A percentile compares a stretch with the other conserved stretches of the same genome.
Evolutionary conservation across 441 rosid species (phyloP).

Genomic region (Mallotus repandus): DNA sequence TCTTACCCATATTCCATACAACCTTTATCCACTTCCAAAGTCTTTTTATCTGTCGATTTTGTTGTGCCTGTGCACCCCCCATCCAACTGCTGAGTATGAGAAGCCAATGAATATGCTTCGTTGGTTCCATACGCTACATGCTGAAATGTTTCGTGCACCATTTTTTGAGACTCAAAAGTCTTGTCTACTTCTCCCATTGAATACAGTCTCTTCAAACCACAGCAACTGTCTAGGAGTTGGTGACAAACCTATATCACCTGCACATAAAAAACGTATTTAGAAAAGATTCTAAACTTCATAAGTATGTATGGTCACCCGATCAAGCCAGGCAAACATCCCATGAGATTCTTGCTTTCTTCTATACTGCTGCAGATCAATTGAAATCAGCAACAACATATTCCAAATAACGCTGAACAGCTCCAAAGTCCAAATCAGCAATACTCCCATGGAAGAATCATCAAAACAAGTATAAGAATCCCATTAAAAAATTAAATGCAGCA

Average conservation of each 20-base stretch:
- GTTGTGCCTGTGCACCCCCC: conserved; percentile 8
- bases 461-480: conserved; percentile 45
- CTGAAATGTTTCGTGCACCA: conserved; percentile 21
- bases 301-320: conserved; percentile 43
- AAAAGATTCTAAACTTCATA: conserved; percentile 29
- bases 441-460: conserved; percentile 62
- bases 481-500: conserved; percentile 43
- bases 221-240: conserved; percentile 27
- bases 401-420: conserved; percentile 56
- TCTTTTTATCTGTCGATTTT: conserved; percentile 13
- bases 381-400: conserved; percentile 66
- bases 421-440: conserved; percentile 49
- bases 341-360: conserved; percentile 63
- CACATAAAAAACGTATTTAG: conserved; percentile 49
- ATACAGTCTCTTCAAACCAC: conserved; percentile 25
- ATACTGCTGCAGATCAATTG: conserved; percentile 56
- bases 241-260: conserved; percentile 52
- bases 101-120: conserved; percentile 17
- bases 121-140: conserved; percentile 14
- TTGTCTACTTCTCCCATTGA: conserved; percentile 44
- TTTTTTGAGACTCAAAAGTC: conserved; percentile 26
- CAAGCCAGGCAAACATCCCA: conserved; percentile 67
- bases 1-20: conserved; percentile 70
- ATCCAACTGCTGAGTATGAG: conserved; percentile 18
- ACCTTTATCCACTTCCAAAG: conserved; percentile 41